phyloP scores from a whole-genome alignment of 2,329 filamentous ascomycete genomes.

The Cladosporium velox region DNA sequence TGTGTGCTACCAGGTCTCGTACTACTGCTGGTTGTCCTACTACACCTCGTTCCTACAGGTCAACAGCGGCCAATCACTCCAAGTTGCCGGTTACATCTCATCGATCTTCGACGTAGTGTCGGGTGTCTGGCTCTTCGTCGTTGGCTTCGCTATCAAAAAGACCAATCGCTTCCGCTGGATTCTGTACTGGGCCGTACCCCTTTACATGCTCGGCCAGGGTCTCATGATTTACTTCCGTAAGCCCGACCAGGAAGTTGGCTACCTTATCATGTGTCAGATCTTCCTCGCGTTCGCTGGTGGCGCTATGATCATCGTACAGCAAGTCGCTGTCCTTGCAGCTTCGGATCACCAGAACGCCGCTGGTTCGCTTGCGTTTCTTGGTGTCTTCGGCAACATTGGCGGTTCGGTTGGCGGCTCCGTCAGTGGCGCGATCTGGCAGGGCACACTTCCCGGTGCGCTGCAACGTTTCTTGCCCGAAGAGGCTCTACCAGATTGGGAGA shows the following conservation, averaged over 20 bases:
- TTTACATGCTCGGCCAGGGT: constrained; percentile 32
- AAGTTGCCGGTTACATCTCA: constrained; percentile 41
- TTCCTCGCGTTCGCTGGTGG: constrained; percentile 40
- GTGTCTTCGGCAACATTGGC: constrained; percentile 38
- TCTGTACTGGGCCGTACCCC: constrained; percentile 36
- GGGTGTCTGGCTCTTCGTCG: constrained; percentile 32
- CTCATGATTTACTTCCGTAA: constrained; percentile 42
- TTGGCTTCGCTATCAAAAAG: constrained; percentile 40
- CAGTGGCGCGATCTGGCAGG: constrained; percentile 40
- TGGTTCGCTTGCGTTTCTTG: constrained; percentile 39
- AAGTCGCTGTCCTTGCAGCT: constrained; percentile 41
- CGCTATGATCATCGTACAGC: constrained; percentile 34
- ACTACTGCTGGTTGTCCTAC: constrained; percentile 45
- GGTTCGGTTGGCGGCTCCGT: constrained; percentile 39
- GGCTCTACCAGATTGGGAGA: constrained; percentile 33
- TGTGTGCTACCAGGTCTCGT: constrained; percentile 49
- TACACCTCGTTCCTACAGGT: constrained; percentile 52
- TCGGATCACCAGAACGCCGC: constrained; percentile 39
- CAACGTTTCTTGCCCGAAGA: constrained; percentile 47
- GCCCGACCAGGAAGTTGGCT: constrained; percentile 37
- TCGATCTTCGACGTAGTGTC: constrained; percentile 43
- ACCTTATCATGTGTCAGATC: constrained; percentile 44
- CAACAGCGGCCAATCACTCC: constrained; percentile 46
- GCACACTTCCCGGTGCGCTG: constrained; percentile 26
- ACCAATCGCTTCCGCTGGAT: constrained; percentile 52